Base-by-base conservation (phyloP, 202 grass and related monocot species). In the Setaria italica region DNA sequence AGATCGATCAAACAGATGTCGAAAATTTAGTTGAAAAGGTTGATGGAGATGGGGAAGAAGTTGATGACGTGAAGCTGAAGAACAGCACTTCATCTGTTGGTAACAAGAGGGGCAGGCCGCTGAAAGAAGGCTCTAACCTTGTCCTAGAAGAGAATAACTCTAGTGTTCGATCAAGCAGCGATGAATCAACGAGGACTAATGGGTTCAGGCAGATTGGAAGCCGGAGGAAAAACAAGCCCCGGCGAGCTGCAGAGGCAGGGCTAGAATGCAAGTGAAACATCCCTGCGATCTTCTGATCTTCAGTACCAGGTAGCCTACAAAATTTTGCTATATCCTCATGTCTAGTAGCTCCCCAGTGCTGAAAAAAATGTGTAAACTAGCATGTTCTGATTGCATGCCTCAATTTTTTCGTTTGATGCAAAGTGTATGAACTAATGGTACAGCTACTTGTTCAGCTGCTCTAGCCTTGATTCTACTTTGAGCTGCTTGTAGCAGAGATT, bases 201-300 rank as follows among this genome's bases (percentile, higher is more conserved):
- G 89, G 89, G 58, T 91, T 94, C 88, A 89, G 92, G 47, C 92
- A 91, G 87, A 89, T 77, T 33, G 87, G 92, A 64, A 94, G 87
- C 85, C 81, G 92, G 62, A 76, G 92, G 64, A 94, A 94, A 77
- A 94, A 72, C 78, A 94, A 91, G 68, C 92, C 92, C 53, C 87
- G 85, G 68, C 84, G 92, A 80, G 92, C 92, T 6, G 89, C 92
- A 4, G 92, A 94, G 41, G 92, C 92, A 32, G 92, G 92, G 10
- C 33, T 94, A 20, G 89, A 94, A 72, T 89, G 87, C 89, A 91
- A 94, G 74, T 94, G 89, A 94, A 86, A 30, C 67, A 59, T 64
- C 25, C 33, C 59, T 58, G 30, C 56, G 53, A 37, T 74, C 67
- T 89, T 68, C 72, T 48, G 53, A 37, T 74, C 67, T 89, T 68